phyloP scores from a whole-genome alignment of 169 alveolate genomes.

The Plasmodium gallinaceum region DNA sequence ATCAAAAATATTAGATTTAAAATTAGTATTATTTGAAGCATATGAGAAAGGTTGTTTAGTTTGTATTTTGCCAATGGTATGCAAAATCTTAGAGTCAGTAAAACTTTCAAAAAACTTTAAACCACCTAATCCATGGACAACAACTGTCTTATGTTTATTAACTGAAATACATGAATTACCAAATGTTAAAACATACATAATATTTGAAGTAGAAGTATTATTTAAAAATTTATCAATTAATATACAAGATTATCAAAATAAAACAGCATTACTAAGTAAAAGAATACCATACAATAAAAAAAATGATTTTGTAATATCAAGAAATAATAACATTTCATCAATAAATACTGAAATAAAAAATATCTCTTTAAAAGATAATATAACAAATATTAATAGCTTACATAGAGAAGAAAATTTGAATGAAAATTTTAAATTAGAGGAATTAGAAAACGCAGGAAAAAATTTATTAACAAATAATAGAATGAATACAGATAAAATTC shows the following conservation, averaged over 20 bases:
- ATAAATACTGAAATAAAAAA: conserved; percentile 8
- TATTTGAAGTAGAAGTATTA: conserved; percentile 93
- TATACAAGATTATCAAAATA: conserved; percentile 69
- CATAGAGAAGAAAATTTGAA: background rate
- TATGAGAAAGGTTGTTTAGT: conserved; percentile 87
- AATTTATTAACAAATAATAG: conserved; percentile 19
- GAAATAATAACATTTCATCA: conserved; percentile 6
- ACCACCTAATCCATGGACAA: conserved; percentile 96
- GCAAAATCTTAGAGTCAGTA: conserved; percentile 88
- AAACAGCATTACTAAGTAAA: conserved; percentile 41
- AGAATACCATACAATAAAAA: conserved; percentile 36
- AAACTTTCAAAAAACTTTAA: conserved; percentile 86
- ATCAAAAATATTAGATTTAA: conserved; percentile 90
- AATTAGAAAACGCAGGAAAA: conserved; percentile 30
- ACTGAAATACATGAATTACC: conserved; percentile 91
- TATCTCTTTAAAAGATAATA: conserved; percentile 11
- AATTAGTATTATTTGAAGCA: conserved; percentile 89
- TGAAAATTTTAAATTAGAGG: conserved; percentile 6
- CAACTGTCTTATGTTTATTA: conserved; percentile 87
- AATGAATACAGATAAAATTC: conserved; percentile 39
- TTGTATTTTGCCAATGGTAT: conserved; percentile 91
- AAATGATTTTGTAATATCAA: conserved; percentile 20
- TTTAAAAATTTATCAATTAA: conserved; percentile 87
- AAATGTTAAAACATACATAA: conserved; percentile 88
- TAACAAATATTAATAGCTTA: conserved; percentile 21